Evolutionary conservation across 345 rosid species (phyloP).

Genomic region (Gossypium rotundifolium): DNA sequence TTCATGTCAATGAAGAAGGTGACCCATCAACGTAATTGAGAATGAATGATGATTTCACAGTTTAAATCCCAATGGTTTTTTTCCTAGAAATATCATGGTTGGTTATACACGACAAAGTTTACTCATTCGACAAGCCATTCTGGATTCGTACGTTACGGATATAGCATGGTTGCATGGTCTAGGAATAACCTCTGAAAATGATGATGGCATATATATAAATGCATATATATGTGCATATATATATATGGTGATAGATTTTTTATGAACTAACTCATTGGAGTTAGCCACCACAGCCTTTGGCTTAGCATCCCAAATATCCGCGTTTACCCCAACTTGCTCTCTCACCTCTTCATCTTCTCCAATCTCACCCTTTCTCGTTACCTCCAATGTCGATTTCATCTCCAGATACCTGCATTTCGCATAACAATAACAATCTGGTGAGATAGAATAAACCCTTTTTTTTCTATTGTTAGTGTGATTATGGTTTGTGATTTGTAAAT

Average conservation of each 20-base stretch:
- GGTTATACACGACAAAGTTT: background rate
- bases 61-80: background rate
- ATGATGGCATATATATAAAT: background rate
- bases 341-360: slow-evolving; percentile 18
- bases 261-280: background rate
- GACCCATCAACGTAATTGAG: background rate
- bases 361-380: background rate
- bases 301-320: slow-evolving; percentile 8
- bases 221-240: background rate
- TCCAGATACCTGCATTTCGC: slow-evolving; percentile 30
- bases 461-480: background rate
- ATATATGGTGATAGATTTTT: slow-evolving; percentile 8
- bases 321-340: slow-evolving; percentile 32
- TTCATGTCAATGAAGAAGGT: background rate
- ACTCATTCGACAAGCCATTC: background rate
- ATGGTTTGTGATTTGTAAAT: background rate
- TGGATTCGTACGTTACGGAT: slow-evolving; percentile 7
- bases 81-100: background rate
- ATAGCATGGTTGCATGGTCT: background rate
- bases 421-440: slow-evolving; percentile 22
- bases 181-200: background rate
- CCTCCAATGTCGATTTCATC: slow-evolving; percentile 17
- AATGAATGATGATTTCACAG: background rate
- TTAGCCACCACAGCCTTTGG: slow-evolving; percentile 3
- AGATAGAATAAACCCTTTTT: background rate